Evolutionary conservation across 2,329 filamentous ascomycete species (phyloP).

Genomic region (Aspergillus novofumigatus): DNA sequence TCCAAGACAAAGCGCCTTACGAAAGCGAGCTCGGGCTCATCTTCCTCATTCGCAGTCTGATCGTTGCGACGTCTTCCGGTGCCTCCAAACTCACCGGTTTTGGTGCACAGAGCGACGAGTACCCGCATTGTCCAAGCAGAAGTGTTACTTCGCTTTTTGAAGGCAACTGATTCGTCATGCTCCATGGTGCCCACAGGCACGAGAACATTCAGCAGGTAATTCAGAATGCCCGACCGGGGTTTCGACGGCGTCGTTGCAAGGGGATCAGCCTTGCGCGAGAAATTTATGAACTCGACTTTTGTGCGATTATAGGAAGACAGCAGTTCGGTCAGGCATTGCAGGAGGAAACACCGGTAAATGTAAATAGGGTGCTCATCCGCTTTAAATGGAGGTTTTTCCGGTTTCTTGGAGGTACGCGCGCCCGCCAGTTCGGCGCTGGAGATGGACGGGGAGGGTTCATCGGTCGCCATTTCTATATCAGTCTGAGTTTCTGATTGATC

Average conservation of each 20-base stretch:
- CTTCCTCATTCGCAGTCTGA: slow-evolving; percentile 33
- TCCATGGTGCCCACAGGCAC: slow-evolving; percentile 62
- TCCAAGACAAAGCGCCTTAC: slow-evolving; percentile 94
- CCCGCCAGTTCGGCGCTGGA: slow-evolving; percentile 27
- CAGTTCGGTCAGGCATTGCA: slow-evolving; percentile 87
- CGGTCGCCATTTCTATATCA: slow-evolving; percentile 51
- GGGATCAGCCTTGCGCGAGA: slow-evolving; percentile 84
- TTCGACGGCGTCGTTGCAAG: slow-evolving; percentile 87
- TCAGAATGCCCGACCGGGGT: slow-evolving; percentile 84
- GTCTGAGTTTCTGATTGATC: slow-evolving; percentile 32
- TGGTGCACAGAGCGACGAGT: slow-evolving; percentile 79
- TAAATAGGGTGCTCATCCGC: slow-evolving; percentile 92
- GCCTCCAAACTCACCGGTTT: slow-evolving; percentile 72
- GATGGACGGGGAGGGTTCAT: slow-evolving; percentile 33
- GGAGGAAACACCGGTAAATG: slow-evolving; percentile 89
- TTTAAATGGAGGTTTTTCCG: slow-evolving; percentile 74
- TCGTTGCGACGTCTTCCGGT: slow-evolving; percentile 53
- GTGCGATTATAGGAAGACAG: slow-evolving; percentile 87
- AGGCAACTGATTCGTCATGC: slow-evolving; percentile 67
- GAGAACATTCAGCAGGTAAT: slow-evolving; percentile 84
- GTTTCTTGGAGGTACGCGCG: slow-evolving; percentile 54
- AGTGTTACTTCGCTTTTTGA: slow-evolving; percentile 82
- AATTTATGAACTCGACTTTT: slow-evolving; percentile 99
- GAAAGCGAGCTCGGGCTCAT: slow-evolving; percentile 62
- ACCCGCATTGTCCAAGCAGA: slow-evolving; percentile 82